Evolutionary conservation across 352 stramenopile genomes (phyloP), one percentile per base, ranked within the genome.

Genomic region (Phytophthora foliorum): DNA sequence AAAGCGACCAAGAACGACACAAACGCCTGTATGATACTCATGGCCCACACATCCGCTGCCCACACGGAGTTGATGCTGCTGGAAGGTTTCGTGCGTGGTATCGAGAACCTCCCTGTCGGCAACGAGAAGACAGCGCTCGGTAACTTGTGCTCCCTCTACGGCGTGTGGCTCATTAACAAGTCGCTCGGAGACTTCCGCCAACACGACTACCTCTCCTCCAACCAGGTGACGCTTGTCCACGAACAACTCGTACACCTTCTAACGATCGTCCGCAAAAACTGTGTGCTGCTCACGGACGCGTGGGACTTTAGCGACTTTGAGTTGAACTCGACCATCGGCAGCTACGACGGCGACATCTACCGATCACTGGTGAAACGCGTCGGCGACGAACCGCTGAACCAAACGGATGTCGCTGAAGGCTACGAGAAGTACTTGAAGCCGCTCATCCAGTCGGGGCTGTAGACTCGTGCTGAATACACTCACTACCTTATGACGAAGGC

Each of bases 241-340:
- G 36, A 76, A 16, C 77, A 82, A 59, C 14, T 83, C 17, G 29
- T 84, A 5, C 27, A 32, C 34, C 57, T 87, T 27, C 58, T 89
- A 22, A 72, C 78, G 3, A 39, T 74, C 2, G 55, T 87, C 8
- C 78, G 81, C 31, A 78, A 77, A 61, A 87, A 87, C 63, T 74
- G 64, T 8, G 70, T 89, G 14, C 51, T 84, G 38, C 63, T 87
- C 11, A 84, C 76, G 2, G 73, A 80, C 53, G 69, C 64, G 7
- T 77, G 63, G 69, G 60, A 75, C 55, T 89, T 89, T 17, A 89
- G 31, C n/a, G 80, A 91, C 65, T 90, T 89, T 46, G 82, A 91
- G 67, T 53, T 93, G 13, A 80, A 80, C 61, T 89, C 81, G 65
- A 78, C 74, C 13, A 84, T 89, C 49, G 81, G 78, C 1, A 44